Percentiles rank a stretch among this genome's conserved stretches.
Conservation (phyloP, 495 filamentous ascomycete species). For the Pyronema omphalodes region DNA sequence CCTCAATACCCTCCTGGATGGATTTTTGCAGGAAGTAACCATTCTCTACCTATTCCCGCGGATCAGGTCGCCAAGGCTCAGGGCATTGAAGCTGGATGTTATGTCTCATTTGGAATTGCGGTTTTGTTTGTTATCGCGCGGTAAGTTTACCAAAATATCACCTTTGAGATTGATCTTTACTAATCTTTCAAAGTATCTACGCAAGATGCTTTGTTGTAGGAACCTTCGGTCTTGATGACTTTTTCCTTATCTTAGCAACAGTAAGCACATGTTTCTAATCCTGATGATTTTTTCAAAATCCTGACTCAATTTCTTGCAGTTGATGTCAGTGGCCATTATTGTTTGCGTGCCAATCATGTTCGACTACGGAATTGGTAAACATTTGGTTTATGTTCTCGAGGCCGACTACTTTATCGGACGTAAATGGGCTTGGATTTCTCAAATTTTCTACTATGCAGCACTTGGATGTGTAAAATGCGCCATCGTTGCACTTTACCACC, state of each 20-base stretch:
- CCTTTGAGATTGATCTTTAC: neutral
- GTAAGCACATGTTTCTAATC: neutral
- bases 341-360: slow-evolving; percentile 1
- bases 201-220: neutral
- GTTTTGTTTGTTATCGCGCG: slow-evolving; percentile 1
- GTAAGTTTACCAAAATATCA: neutral
- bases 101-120: slow-evolving; percentile 1
- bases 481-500: slow-evolving; percentile 2
- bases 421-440: slow-evolving; percentile 2
- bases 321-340: neutral
- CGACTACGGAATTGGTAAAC: neutral
- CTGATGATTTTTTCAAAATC: neutral
- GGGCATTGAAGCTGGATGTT: neutral
- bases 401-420: neutral
- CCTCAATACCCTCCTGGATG: neutral
- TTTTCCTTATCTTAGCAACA: neutral
- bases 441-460: slow-evolving; percentile 5
- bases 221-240: neutral
- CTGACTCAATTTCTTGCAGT: neutral
- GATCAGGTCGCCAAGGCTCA: neutral
- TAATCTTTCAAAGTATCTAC: neutral
- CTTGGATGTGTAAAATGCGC: neutral
- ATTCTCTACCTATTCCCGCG: neutral
- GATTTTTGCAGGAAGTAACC: neutral
- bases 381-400: neutral